These are phyloP conservation scores for Plasmodium blacklocki DNA, from an alignment of 169 alveolate species.

Conservation along the genomic window DNA sequence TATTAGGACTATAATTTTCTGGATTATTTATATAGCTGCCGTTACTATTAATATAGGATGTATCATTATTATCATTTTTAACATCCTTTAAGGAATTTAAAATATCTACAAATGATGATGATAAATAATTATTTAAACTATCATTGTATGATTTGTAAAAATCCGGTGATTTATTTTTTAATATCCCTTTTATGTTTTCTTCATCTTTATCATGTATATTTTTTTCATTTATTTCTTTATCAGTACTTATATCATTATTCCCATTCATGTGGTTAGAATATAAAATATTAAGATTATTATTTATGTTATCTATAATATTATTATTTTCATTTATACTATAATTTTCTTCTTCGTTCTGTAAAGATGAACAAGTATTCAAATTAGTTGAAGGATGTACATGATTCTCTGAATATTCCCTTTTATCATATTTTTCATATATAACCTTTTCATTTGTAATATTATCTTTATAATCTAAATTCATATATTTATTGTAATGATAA, in stretches of 20 bases:
- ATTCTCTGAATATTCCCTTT: constrained; percentile 38
- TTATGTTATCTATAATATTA: too few relatives aligned
- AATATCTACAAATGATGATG: constrained; percentile 69
- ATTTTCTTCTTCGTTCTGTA: too few relatives aligned
- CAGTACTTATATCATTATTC: not conserved
- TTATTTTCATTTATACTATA: too few relatives aligned
- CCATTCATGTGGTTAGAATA: too few relatives aligned
- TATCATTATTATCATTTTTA: constrained; percentile 4
- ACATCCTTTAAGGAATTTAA: constrained; percentile 36
- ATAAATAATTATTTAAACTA: constrained; percentile 39
- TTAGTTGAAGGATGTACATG: not conserved
- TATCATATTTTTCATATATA: constrained; percentile 29
- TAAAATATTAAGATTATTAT: too few relatives aligned
- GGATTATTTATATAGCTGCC: constrained; percentile 2
- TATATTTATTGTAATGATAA: not conserved
- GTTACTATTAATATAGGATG: not conserved
- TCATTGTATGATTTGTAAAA: constrained; percentile 34
- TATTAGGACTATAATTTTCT: constrained; percentile 16
- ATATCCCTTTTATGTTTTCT: not conserved
- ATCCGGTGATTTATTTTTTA: not conserved
- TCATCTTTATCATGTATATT: not conserved
- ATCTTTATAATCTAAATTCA: constrained; percentile 29
- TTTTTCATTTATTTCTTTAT: constrained; percentile 6
- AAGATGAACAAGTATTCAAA: too few relatives aligned
- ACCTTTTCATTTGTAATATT: constrained; percentile 1